Conservation (phyloP, 2,329 filamentous ascomycete species). For the Trichoderma lentiforme region DNA sequence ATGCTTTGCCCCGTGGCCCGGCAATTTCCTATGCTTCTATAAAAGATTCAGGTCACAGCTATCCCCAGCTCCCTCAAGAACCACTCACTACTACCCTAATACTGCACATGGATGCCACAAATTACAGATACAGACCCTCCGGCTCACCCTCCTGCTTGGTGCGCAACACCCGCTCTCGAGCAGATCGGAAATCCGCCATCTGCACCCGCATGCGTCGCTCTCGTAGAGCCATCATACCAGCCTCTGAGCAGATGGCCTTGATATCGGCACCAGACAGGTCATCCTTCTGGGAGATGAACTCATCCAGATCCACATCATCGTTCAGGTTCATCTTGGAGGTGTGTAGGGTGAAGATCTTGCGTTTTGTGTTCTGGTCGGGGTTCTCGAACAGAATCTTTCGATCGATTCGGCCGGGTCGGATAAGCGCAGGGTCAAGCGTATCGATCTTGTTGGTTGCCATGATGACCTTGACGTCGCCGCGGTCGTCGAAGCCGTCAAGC, state of each 20-base stretch:
- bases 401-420: constrained; percentile 95
- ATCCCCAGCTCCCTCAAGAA: not conserved
- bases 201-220: constrained; percentile 97
- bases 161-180: constrained; percentile 90
- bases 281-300: constrained; percentile 98
- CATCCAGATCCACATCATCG: constrained; percentile 95
- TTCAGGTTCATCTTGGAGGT: constrained; percentile 98
- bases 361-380: constrained; percentile 77
- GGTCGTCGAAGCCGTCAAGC: constrained; percentile 96
- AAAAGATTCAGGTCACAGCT: not conserved
- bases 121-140: constrained; percentile 95
- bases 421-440: constrained; percentile 90
- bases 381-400: constrained; percentile 83
- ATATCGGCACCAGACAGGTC: constrained; percentile 96
- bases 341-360: constrained; percentile 98
- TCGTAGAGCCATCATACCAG: constrained; percentile 86
- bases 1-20: not conserved
- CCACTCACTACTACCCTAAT: constrained; percentile 3
- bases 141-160: constrained; percentile 99
- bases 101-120: constrained; percentile 23
- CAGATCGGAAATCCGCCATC: constrained; percentile 95
- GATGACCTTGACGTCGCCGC: constrained; percentile 98
- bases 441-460: constrained; percentile 99
- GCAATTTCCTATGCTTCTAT: not conserved
- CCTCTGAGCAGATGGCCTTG: constrained; percentile 97